phyloP scores from a whole-genome alignment of 768 basidiomycete species.

The Neoboletus subvelutipes region DNA sequence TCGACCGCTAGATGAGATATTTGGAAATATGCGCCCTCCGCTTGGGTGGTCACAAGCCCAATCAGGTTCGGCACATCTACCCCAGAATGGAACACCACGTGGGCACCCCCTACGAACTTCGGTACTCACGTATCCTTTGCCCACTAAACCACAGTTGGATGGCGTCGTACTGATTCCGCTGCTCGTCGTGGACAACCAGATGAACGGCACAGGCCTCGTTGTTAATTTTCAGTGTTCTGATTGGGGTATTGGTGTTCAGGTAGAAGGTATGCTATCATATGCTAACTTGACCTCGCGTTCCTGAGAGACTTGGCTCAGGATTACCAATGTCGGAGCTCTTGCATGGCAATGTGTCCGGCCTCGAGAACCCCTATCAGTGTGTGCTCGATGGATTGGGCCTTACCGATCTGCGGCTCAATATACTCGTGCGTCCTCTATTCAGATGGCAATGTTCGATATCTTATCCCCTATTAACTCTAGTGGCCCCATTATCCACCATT shows the following conservation, averaged over 20 bases:
- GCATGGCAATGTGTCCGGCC: conserved; percentile 17
- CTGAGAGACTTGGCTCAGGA: conserved; percentile 10
- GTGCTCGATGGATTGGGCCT: conserved; percentile 24
- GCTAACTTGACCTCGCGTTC: not conserved
- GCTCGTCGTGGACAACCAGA: conserved; percentile 23
- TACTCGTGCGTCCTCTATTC: conserved; percentile 18
- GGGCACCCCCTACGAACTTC: not conserved
- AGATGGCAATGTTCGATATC: not conserved
- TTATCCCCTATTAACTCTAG: conserved; percentile 9
- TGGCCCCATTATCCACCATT: conserved; percentile 30
- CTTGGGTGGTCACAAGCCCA: not conserved
- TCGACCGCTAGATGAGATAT: conserved; percentile 29
- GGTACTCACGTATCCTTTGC: conserved; percentile 20
- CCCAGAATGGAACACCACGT: conserved; percentile 2
- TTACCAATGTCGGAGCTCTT: conserved; percentile 29
- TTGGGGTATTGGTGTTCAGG: conserved; percentile 23
- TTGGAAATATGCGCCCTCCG: conserved; percentile 8
- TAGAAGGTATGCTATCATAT: conserved; percentile 17
- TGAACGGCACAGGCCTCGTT: conserved; percentile 17
- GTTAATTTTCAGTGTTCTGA: conserved; percentile 22
- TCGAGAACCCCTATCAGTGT: conserved; percentile 18
- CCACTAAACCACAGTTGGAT: conserved; percentile 19
- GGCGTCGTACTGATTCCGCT: conserved; percentile 23
- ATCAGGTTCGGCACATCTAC: not conserved
- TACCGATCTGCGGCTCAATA: conserved; percentile 19